A percentile compares a stretch with the other conserved stretches of the same genome.
These are phyloP conservation scores for Noccaea bulbosa DNA, from an alignment of 345 rosid species.

Conservation along the genomic window DNA sequence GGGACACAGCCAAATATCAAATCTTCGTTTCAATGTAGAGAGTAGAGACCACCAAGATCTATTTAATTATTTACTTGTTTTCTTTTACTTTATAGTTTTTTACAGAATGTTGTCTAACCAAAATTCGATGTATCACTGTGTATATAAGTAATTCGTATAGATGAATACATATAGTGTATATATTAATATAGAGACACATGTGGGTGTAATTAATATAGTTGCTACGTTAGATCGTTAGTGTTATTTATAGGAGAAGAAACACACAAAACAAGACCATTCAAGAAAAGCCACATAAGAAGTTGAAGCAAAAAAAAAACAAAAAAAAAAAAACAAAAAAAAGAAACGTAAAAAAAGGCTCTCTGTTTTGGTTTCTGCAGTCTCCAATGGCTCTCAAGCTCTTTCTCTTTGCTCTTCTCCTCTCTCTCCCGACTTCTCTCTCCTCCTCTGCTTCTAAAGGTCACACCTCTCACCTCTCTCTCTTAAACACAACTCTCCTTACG, in stretches of 20 bases:
- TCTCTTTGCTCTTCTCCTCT: constrained; percentile 46
- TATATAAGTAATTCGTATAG: constrained; percentile 11
- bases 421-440: constrained; percentile 44
- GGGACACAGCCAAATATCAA: constrained; percentile 24
- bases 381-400: constrained; percentile 60
- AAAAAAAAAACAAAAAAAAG: background rate
- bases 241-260: constrained; percentile 42
- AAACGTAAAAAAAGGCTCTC: constrained; percentile 17
- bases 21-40: background rate
- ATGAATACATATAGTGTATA: constrained; percentile 14
- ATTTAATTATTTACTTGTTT: background rate
- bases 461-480: constrained; percentile 26
- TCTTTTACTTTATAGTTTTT: background rate
- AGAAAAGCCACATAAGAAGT: constrained; percentile 52
- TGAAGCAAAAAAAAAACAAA: constrained; percentile 20
- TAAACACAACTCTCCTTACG: constrained; percentile 1
- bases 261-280: constrained; percentile 62
- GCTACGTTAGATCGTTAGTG: constrained; percentile 37
- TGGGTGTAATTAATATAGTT: constrained; percentile 36
- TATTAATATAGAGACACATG: constrained; percentile 34
- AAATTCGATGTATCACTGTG: background rate
- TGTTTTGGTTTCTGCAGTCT: constrained; percentile 45
- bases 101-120: constrained; percentile 10
- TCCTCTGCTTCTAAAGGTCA: constrained; percentile 56
- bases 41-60: constrained; percentile 24